Conservation (phyloP, 1,284 basidiomycete species). For the Fomitopsis pinicola region DNA sequence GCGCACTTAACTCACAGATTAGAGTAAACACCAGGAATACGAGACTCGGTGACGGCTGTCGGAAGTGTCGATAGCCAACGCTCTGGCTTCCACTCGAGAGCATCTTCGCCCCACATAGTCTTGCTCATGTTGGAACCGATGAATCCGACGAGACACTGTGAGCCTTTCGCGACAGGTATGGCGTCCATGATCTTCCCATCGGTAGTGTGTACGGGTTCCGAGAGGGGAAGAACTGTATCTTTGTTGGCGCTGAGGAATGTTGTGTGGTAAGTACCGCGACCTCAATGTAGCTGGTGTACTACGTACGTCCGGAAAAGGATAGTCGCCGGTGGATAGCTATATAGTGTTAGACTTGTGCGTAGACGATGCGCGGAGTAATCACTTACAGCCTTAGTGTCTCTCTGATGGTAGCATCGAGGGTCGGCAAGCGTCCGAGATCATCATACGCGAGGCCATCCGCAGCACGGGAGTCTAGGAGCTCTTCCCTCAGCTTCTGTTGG, state of each 20-base stretch:
- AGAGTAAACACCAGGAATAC: constrained; percentile 23
- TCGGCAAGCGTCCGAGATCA: not conserved
- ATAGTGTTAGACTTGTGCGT: too few relatives aligned
- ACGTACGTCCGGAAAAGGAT: not conserved
- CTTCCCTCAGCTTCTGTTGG: not conserved
- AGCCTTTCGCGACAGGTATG: constrained; percentile 41
- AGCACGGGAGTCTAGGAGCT: not conserved
- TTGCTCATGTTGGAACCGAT: constrained; percentile 39
- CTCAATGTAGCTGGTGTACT: not conserved
- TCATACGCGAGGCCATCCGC: constrained; percentile 1
- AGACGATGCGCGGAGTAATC: not conserved
- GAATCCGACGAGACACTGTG: constrained; percentile 43
- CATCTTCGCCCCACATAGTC: constrained; percentile 53
- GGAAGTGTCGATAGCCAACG: constrained; percentile 19
- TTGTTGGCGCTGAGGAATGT: constrained; percentile 14
- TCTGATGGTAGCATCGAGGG: constrained; percentile 8
- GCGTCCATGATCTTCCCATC: constrained; percentile 32
- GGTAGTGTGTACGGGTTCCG: constrained; percentile 15
- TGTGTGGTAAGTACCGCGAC: constrained; percentile 3
- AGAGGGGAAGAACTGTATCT: constrained; percentile 19
- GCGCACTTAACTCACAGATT: constrained; percentile 17
- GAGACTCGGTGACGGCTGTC: constrained; percentile 11
- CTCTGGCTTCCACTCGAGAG: constrained; percentile 41
- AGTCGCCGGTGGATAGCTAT: not conserved
- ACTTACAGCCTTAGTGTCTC: constrained; percentile 17